Percentiles rank a stretch among this genome's conserved stretches.
These are phyloP conservation scores for Aspergillus sp. DNA, from an alignment of 2,329 filamentous ascomycete species.

Conservation along the genomic window DNA sequence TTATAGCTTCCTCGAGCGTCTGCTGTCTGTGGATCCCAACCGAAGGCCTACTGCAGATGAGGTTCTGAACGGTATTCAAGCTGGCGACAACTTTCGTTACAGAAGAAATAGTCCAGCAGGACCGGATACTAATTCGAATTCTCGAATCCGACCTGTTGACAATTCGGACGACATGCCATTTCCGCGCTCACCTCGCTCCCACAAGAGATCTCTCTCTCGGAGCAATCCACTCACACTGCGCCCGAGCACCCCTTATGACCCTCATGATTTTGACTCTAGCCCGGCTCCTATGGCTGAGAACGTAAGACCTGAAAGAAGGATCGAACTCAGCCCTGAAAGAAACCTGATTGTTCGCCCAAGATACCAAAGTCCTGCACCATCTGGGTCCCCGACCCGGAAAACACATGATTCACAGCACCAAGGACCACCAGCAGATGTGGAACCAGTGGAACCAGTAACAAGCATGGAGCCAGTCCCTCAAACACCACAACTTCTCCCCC, in stretches of 20 bases:
- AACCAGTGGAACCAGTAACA: neutral
- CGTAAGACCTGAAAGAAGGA: conserved; percentile 8
- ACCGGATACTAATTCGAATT: conserved; percentile 25
- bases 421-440: conserved; percentile 3
- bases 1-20: conserved; percentile 72
- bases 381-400: conserved; percentile 16
- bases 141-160: conserved; percentile 36
- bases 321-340: conserved; percentile 21
- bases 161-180: conserved; percentile 23
- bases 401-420: conserved; percentile 10
- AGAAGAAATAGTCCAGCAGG: conserved; percentile 24
- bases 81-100: conserved; percentile 46
- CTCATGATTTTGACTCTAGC: conserved; percentile 10
- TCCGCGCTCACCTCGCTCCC: conserved; percentile 20
- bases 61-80: conserved; percentile 70
- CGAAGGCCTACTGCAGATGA: conserved; percentile 79
- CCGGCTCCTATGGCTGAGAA: conserved; percentile 12
- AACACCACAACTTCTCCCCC: conserved; percentile 35
- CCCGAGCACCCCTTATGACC: conserved; percentile 22
- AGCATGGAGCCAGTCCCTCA: neutral
- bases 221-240: conserved; percentile 15
- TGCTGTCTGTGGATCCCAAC: conserved; percentile 69
- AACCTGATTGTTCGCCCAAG: conserved; percentile 28
- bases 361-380: conserved; percentile 19
- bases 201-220: conserved; percentile 18